phyloP scores from a whole-genome alignment of 345 rosid genomes.

The Firmiana major region DNA sequence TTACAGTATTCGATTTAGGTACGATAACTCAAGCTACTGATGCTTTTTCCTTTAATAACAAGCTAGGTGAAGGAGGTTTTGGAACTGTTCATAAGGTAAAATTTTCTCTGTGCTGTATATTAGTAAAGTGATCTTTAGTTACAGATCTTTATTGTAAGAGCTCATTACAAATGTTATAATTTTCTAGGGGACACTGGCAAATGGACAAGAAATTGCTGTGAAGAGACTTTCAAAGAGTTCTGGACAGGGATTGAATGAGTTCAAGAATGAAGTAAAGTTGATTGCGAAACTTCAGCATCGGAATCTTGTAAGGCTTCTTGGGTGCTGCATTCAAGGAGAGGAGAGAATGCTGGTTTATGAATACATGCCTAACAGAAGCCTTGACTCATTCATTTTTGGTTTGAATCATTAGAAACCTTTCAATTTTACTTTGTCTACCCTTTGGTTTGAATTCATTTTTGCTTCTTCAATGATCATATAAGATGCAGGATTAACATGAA shows the following conservation, averaged over 20 bases:
- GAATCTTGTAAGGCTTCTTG: conserved; percentile 44
- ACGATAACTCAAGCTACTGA: conserved; percentile 23
- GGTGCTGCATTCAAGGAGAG: conserved; percentile 31
- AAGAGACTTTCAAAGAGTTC: conserved; percentile 45
- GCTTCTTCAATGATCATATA: no score
- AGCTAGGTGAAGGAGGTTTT: conserved; percentile 36
- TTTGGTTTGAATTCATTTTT: no score
- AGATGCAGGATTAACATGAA: no score
- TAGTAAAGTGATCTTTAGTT: not conserved
- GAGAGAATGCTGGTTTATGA: conserved; percentile 35
- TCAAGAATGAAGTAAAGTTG: conserved; percentile 40
- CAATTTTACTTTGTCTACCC: not conserved
- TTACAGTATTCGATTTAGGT: conserved; percentile 10
- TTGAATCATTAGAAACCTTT: not conserved
- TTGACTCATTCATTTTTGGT: conserved; percentile 30
- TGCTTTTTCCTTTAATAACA: conserved; percentile 28
- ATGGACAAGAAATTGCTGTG: conserved; percentile 48
- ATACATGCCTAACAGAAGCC: conserved; percentile 32
- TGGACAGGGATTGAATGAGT: conserved; percentile 41
- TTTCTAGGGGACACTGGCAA: conserved; percentile 39
- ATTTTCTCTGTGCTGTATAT: not conserved
- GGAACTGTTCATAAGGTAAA: conserved; percentile 34
- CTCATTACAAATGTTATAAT: no score
- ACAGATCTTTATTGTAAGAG: no score
- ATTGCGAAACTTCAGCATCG: conserved; percentile 51